Evolutionary conservation across 768 basidiomycete genomes (phyloP).

Genomic region (Lentinula sp.): DNA sequence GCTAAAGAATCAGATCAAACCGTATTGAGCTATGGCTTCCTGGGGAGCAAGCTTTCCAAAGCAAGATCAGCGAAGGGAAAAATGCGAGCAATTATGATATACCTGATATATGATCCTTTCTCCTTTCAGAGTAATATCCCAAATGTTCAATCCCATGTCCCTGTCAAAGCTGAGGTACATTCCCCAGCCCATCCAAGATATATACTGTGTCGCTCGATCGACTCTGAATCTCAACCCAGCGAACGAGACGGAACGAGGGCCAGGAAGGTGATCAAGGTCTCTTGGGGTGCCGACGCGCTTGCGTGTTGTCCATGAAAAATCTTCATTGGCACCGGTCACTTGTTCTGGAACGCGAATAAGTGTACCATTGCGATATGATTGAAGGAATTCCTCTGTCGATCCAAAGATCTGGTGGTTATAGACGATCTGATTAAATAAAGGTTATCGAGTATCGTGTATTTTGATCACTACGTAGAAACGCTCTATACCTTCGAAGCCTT

Average conservation of each 20-base stretch:
- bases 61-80: background rate
- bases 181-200: conserved; percentile 68
- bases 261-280: conserved; percentile 60
- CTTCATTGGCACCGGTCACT: conserved; percentile 21
- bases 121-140: conserved; percentile 51
- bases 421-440: conserved; percentile 30
- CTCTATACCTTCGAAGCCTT: conserved; percentile 41
- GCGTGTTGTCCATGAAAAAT: conserved; percentile 41
- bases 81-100: background rate
- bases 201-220: conserved; percentile 41
- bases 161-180: conserved; percentile 57
- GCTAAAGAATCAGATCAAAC: conserved; percentile 19
- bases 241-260: conserved; percentile 58
- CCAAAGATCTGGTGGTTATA: conserved; percentile 57
- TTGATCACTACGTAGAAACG: background rate
- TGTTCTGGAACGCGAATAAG: conserved; percentile 34
- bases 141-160: conserved; percentile 61
- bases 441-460: background rate
- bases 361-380: conserved; percentile 47
- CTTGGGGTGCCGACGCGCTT: conserved; percentile 30
- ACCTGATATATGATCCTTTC: conserved; percentile 62
- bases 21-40: conserved; percentile 58
- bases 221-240: conserved; percentile 54
- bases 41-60: conserved; percentile 44
- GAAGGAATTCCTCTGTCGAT: conserved; percentile 40